These are phyloP conservation scores for Kodamaea suecica DNA, from an alignment of 1,139 yeast species.

Conservation along the genomic window DNA sequence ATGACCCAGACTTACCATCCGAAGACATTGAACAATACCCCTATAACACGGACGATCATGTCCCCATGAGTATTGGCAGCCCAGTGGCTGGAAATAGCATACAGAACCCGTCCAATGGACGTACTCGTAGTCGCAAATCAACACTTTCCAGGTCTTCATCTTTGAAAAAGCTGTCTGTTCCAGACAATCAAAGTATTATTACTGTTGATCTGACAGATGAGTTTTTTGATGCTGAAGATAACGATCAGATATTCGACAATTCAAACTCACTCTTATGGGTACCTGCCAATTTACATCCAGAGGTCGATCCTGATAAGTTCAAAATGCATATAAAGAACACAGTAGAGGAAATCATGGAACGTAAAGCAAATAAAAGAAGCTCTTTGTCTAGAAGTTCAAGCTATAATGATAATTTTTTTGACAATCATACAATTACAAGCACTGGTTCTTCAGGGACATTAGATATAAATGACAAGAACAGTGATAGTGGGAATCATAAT, in stretches of 20 bases:
- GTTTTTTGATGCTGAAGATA: conserved; percentile 25
- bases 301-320: conserved; percentile 89
- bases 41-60: conserved; percentile 6
- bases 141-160: conserved; percentile 4
- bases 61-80: not conserved
- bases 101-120: not conserved
- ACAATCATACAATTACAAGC: not conserved
- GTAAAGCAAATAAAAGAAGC: conserved; percentile 31
- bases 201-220: conserved; percentile 15
- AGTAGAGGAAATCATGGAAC: conserved; percentile 67
- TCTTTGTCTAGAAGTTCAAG: conserved; percentile 30
- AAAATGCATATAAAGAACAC: conserved; percentile 76
- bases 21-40: conserved; percentile 26
- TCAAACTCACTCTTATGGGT: conserved; percentile 68
- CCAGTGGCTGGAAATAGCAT: not conserved
- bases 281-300: conserved; percentile 92
- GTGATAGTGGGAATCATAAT: not conserved
- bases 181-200: conserved; percentile 3
- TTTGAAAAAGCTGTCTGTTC: not conserved
- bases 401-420: not conserved
- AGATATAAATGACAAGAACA: conserved; percentile 1
- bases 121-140: conserved; percentile 1
- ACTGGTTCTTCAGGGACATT: not conserved
- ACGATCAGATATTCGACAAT: conserved; percentile 26
- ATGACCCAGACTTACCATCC: conserved; percentile 55